These are phyloP conservation scores for Ceratobasidium sp. DNA, from an alignment of 1,284 basidiomycete species.

Conservation along the genomic window DNA sequence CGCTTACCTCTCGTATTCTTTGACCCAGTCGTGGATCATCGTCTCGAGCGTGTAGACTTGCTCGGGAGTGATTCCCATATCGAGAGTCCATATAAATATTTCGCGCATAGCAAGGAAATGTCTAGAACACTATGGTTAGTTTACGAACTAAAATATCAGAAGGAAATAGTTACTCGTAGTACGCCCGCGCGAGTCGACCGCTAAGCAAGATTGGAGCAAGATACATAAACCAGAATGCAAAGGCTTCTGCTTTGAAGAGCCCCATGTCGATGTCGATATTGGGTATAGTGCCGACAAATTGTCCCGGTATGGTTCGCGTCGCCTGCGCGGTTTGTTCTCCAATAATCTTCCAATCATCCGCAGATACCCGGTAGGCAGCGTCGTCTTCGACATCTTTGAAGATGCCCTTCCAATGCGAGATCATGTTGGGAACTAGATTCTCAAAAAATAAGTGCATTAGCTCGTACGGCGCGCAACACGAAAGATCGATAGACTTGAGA, in stretches of 20 bases:
- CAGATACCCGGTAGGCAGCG: constrained; percentile 33
- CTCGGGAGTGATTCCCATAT: no score
- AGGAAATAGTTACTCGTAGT: constrained; percentile 47
- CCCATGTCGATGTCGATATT: constrained; percentile 47
- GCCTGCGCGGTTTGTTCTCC: constrained; percentile 47
- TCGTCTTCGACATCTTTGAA: constrained; percentile 48
- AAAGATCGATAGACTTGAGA: constrained; percentile 47
- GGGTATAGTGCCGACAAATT: constrained; percentile 47
- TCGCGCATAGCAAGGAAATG: no score
- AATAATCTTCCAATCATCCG: constrained; percentile 48
- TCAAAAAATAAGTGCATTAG: constrained; percentile 49
- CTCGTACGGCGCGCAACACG: constrained; percentile 45
- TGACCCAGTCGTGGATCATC: no score
- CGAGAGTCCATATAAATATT: no score
- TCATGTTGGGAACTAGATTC: constrained; percentile 2
- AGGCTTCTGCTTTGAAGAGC: constrained; percentile 51
- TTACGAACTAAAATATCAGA: neutral
- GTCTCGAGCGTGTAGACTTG: no score
- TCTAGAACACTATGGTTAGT: no score
- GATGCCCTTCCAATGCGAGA: constrained; percentile 49
- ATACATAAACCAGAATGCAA: constrained; percentile 51
- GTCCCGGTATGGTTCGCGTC: constrained; percentile 47
- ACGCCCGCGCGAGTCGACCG: constrained; percentile 45
- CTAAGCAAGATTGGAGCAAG: constrained; percentile 47
- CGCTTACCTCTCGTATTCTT: no score